Base-by-base conservation (phyloP, 306 rosid genomes). In the Lablab purpureus region DNA sequence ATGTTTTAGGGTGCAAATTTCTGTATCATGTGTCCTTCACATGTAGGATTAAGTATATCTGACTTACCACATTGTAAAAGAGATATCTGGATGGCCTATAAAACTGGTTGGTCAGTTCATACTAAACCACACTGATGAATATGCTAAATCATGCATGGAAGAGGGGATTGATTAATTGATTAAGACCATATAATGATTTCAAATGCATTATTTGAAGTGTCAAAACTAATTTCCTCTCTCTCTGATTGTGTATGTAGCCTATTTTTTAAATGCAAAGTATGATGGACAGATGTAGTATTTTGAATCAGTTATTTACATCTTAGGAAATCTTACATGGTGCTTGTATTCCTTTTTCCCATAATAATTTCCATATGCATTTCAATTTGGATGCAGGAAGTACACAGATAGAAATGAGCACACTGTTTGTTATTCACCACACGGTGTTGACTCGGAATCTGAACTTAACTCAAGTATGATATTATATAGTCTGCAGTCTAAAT, bases 321-420 rank as follows among this genome's bases (percentile, higher is more conserved):
- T 46, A 45, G 7, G 10, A 18, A 55, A 79, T 43, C 13, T 47
- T 36, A 37, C 14, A 17, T 11, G 23, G 40, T 49, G 14, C 62
- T 60, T 7, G 4, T 32, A 17, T 37, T 34, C 50, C 34, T 52
- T 70, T 58, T 64, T 19, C 11, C 17, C 18, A 7, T 14, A 52
- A 71, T 58, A 54, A 22, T 49, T 34, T 60, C 1, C 19, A 9
- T 47, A 19, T 55, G 47, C 67, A 71, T 49, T 62, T 75, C 37
- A 12, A 67, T 63, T 65, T 77, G 51, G 56, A 18, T 73, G 79
- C 87, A 94, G 98, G 87, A 94, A 79, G 84, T 77, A 82, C 82
- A 58, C 71, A 8, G 97, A 94, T 19, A 87, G 88, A 83, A 70
- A 49, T 45, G 92, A 91, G 25, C 84, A 65, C 7, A 62, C 71